A percentile compares a stretch with the other conserved stretches of the same genome.
phyloP scores from a whole-genome alignment of 768 basidiomycete species.

The Ephemerocybe angulata region DNA sequence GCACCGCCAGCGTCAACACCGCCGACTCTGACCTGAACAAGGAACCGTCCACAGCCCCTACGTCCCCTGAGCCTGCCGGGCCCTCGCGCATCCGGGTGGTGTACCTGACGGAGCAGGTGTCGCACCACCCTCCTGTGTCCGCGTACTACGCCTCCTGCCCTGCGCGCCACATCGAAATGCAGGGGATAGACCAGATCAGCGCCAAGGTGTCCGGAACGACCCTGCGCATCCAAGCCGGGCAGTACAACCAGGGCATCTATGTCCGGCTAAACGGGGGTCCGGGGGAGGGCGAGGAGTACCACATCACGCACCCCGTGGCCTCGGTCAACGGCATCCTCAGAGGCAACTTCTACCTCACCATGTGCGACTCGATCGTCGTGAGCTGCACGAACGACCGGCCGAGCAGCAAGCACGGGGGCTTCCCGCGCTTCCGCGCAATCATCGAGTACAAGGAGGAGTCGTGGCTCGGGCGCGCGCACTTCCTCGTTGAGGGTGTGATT shows the following conservation, averaged over 20 bases:
- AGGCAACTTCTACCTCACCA: conserved; percentile 88
- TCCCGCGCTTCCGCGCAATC: conserved; percentile 57
- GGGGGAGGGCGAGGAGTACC: conserved; percentile 78
- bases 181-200: conserved; percentile 88
- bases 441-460: conserved; percentile 98
- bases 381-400: conserved; percentile 72
- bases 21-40: conserved; percentile 55
- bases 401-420: conserved; percentile 36
- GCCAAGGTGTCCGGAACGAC: conserved; percentile 90
- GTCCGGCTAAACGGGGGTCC: conserved; percentile 69
- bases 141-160: conserved; percentile 80
- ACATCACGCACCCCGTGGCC: conserved; percentile 87
- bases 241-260: conserved; percentile 86
- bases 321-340: conserved; percentile 89
- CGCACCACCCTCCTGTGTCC: conserved; percentile 95
- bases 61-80: conserved; percentile 40
- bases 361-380: conserved; percentile 74
- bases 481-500: conserved; percentile 83
- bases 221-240: conserved; percentile 77
- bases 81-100: conserved; percentile 57
- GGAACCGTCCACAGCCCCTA: conserved; percentile 50
- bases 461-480: conserved; percentile 88
- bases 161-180: conserved; percentile 61
- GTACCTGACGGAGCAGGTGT: conserved; percentile 90
- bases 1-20: conserved; percentile 50